Conservation (phyloP, 495 filamentous ascomycete genomes). For the Lasiosphaeria miniovina region DNA sequence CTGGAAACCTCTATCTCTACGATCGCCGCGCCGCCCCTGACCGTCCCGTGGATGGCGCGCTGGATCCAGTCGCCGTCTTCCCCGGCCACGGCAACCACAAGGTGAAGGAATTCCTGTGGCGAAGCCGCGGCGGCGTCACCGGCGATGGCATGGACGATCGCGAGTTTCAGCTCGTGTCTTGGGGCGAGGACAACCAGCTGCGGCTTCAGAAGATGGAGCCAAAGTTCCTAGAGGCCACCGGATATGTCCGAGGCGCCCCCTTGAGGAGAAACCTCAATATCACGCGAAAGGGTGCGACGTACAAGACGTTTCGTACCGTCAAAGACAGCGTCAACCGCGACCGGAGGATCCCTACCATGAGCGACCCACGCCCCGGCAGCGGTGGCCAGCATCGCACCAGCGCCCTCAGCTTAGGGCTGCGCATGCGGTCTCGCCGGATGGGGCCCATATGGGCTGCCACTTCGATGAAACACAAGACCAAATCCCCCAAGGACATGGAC, state of each 20-base stretch:
- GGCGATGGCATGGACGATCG: constrained; percentile 73
- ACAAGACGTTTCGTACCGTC: constrained; percentile 73
- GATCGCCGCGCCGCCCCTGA: constrained; percentile 55
- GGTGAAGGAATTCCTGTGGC: constrained; percentile 93
- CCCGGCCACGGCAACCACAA: constrained; percentile 75
- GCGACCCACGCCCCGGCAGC: constrained; percentile 45
- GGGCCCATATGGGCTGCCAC: constrained; percentile 46
- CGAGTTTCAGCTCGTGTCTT: constrained; percentile 91
- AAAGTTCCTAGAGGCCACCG: constrained; percentile 65
- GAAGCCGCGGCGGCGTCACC: constrained; percentile 69
- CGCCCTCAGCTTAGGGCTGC: constrained; percentile 44
- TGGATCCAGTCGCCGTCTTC: constrained; percentile 68
- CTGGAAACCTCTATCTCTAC: constrained; percentile 82
- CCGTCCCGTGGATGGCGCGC: constrained; percentile 40
- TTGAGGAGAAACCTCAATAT: constrained; percentile 65
- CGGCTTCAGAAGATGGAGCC: constrained; percentile 72
- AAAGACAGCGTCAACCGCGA: constrained; percentile 50
- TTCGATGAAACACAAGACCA: constrained; percentile 63
- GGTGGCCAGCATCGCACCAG: constrained; percentile 38
- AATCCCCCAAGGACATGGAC: constrained; percentile 58
- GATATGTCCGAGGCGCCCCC: constrained; percentile 66
- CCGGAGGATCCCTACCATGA: constrained; percentile 48
- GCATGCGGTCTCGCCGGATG: constrained; percentile 39
- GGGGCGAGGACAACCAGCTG: constrained; percentile 82
- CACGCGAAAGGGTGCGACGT: constrained; percentile 79